A percentile compares a stretch with the other conserved stretches of the same genome.
These are phyloP conservation scores for Harringtonia lauricola DNA, from an alignment of 2,329 filamentous ascomycete species.

Conservation along the genomic window DNA sequence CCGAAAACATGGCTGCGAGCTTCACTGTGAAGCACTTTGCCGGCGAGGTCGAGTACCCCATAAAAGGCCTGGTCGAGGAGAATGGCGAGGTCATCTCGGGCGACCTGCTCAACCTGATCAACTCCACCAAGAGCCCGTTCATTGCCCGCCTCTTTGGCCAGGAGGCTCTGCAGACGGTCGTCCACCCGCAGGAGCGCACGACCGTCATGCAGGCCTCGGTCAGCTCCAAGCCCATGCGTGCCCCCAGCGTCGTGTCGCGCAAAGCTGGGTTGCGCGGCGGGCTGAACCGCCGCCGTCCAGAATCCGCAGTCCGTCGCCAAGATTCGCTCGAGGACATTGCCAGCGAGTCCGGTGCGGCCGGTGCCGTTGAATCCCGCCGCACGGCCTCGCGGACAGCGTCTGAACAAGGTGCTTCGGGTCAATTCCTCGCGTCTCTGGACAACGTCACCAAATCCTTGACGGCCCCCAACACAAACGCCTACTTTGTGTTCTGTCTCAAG, in stretches of 20 bases:
- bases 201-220: conserved; percentile 94
- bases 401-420: conserved; percentile 81
- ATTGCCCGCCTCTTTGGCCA: conserved; percentile 89
- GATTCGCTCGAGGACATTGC: conserved; percentile 30
- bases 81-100: conserved; percentile 94
- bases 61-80: conserved; percentile 80
- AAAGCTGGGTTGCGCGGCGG: conserved; percentile 33
- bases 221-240: conserved; percentile 86
- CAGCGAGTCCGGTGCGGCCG: conserved; percentile 26
- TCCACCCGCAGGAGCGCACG: conserved; percentile 82
- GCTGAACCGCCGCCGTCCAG: conserved; percentile 18
- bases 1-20: conserved; percentile 65
- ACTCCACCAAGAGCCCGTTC: conserved; percentile 78
- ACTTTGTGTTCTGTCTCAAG: conserved; percentile 95
- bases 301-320: conserved; percentile 22
- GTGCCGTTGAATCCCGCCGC: conserved; percentile 24
- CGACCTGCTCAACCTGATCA: conserved; percentile 90
- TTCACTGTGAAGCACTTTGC: conserved; percentile 95
- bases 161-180: conserved; percentile 80
- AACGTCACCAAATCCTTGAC: conserved; percentile 83
- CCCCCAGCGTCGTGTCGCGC: conserved; percentile 82
- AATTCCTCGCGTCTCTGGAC: conserved; percentile 81
- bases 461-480: conserved; percentile 75
- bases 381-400: conserved; percentile 15
- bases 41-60: conserved; percentile 88